Conservation (phyloP, 1,284 basidiomycete genomes). For the Afroboletus lepidellus region DNA sequence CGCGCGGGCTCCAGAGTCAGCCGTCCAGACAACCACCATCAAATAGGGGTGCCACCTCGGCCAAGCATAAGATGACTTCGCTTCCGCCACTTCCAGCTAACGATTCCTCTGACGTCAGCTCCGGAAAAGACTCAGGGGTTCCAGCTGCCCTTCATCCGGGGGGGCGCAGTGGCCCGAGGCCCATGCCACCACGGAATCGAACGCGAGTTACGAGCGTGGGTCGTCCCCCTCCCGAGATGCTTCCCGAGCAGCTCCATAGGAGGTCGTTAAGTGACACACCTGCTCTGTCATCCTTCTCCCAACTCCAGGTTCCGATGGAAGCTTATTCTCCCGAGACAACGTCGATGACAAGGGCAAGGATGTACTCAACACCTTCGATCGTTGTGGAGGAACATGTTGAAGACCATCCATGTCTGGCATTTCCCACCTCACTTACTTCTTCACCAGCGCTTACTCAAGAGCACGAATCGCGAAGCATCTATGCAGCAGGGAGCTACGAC, state of each 20-base stretch:
- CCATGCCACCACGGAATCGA: conserved; percentile 25
- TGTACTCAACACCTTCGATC: conserved; percentile 19
- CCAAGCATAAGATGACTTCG: conserved; percentile 18
- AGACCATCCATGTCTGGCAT: not conserved
- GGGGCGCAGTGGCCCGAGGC: conserved; percentile 23
- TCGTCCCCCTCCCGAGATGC: conserved; percentile 7
- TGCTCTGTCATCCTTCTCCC: conserved; percentile 6
- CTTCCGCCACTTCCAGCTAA: conserved; percentile 42
- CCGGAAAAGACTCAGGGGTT: conserved; percentile 25
- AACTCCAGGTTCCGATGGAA: conserved; percentile 9
- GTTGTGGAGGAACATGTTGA: conserved; percentile 12
- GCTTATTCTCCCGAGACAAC: conserved; percentile 5
- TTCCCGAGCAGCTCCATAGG: conserved; percentile 11
- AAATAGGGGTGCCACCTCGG: conserved; percentile 1
- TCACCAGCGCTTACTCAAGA: conserved; percentile 1
- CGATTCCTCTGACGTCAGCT: not conserved
- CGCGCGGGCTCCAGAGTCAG: conserved; percentile 15
- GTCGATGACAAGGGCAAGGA: not conserved
- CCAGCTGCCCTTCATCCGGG: conserved; percentile 47
- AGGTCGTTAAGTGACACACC: conserved; percentile 17
- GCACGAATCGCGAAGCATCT: not conserved
- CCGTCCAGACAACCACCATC: conserved; percentile 4
- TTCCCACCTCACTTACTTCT: conserved; percentile 8
- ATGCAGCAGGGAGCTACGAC: conserved; percentile 1
- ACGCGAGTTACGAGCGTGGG: conserved; percentile 10